Conservation (phyloP, 148 eudicot genomes). For the Chenopodium suecicum region DNA sequence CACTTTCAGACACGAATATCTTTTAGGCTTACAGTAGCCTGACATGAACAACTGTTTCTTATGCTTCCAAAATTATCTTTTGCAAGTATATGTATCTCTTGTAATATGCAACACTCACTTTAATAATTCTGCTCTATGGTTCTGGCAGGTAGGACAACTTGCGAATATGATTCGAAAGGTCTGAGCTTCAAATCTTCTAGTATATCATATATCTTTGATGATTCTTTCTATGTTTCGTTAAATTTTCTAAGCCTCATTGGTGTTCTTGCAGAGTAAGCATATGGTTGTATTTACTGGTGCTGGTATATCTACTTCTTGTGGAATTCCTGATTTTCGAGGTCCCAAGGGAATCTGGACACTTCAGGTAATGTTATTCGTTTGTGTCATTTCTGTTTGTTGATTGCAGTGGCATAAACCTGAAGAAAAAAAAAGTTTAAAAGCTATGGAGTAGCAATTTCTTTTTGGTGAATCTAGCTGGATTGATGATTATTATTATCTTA, state of each 20-base stretch:
- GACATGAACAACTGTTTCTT: not conserved
- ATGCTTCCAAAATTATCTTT: not conserved
- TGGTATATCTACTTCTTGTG: slow-evolving; percentile 97
- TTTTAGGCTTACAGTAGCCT: not conserved
- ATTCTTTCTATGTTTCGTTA: slow-evolving; percentile 1
- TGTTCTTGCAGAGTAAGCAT: slow-evolving; percentile 81
- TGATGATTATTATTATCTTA: not conserved
- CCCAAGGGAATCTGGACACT: slow-evolving; percentile 99
- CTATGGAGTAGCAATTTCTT: not conserved
- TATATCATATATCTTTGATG: slow-evolving; percentile 4
- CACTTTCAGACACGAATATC: not conserved
- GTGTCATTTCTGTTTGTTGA: slow-evolving; percentile 6
- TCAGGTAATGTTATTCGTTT: slow-evolving; percentile 52
- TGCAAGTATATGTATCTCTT: not conserved
- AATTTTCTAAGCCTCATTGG: not conserved
- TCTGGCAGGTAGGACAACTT: slow-evolving; percentile 71
- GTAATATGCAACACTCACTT: slow-evolving; percentile 19
- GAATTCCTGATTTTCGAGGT: slow-evolving; percentile 98
- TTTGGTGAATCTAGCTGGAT: not conserved
- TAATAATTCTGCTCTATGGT: slow-evolving; percentile 11
- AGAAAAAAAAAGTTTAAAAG: not conserved
- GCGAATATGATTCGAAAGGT: slow-evolving; percentile 80
- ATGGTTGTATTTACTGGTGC: slow-evolving; percentile 96
- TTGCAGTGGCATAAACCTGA: not conserved
- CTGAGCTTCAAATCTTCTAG: slow-evolving; percentile 11